These are phyloP conservation scores for Wickerhamomyces rabaulensis DNA, from an alignment of 805 yeast genomes.

Conservation along the genomic window DNA sequence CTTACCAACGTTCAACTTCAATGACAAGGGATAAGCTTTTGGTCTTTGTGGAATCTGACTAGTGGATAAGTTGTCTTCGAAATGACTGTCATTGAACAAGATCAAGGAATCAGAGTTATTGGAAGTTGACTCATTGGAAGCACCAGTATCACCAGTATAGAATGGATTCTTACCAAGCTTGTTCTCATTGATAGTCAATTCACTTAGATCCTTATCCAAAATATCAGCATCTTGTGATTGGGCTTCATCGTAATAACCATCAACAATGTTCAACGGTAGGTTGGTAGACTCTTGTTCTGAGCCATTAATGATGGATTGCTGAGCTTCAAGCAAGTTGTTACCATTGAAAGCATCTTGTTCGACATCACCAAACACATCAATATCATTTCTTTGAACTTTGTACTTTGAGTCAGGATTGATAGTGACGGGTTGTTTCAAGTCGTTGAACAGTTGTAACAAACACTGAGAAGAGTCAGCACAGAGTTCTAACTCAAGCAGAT, in stretches of 20 bases:
- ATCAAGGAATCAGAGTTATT: constrained; percentile 18
- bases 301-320: background rate
- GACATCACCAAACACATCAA: constrained; percentile 38
- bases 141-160: constrained; percentile 1
- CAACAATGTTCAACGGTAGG: constrained; percentile 19
- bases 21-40: constrained; percentile 10
- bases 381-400: constrained; percentile 28
- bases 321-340: background rate
- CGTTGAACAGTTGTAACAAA: constrained; percentile 59
- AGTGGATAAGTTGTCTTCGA: constrained; percentile 6
- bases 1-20: constrained; percentile 29
- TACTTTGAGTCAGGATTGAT: constrained; percentile 59
- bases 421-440: constrained; percentile 62
- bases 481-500: constrained; percentile 42
- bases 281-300: background rate
- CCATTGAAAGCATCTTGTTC: constrained; percentile 27
- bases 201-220: constrained; percentile 26
- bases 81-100: constrained; percentile 23
- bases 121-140: constrained; percentile 3
- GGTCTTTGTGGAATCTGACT: background rate
- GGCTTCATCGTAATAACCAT: constrained; percentile 16
- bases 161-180: constrained; percentile 13
- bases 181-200: constrained; percentile 18
- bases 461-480: constrained; percentile 88
- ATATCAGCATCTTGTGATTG: constrained; percentile 14